Base-by-base conservation (phyloP, 1,139 yeast species). In the Suhomyces yuchorum region DNA sequence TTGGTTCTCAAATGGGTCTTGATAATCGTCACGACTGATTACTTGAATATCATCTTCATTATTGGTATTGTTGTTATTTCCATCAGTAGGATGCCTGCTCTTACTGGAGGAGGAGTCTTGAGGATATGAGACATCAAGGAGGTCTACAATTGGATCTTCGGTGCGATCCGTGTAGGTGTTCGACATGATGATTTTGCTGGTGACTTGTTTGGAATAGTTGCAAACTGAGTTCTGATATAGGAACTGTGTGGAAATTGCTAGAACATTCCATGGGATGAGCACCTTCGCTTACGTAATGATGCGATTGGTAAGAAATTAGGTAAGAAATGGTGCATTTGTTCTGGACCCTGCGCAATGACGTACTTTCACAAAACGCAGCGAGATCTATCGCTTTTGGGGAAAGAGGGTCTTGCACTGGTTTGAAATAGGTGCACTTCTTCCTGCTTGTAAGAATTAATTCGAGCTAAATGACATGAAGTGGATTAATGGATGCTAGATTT, bases 1-100 rank as follows among this genome's bases (percentile, higher is more conserved):
- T 18, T 42, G 51, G 19, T 19, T 24, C 15, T 48, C 48, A 23
- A 48, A 48, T 4, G 48, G 48, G 18, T 48, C 48, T 15, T 35
- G 39, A 18, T 44, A 48, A 20, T 48, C 51, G 17, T 65, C 68
- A 43, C 77, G 56, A 42, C 65, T 61, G 34, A 73, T 71, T 18
- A 68, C 67, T 46, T 72, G 75, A 36, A 72, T 67, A 40, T 72
- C 76, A 45, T 64, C 62, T 43, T 66, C 67, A 33, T 60, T 59
- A 24, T 23, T 37, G 33, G 33, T 18, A 44, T 26, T 26, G n/a
- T 66, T 66, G 33, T 36, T 18, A 44, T 19, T 40, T 9, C 38
- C 43, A n/a, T 45, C 46, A 24, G 43, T 30, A 40, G 46, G 46
- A 43, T 46, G 46, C 46, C 49, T 39, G 49, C 49, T 46, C 46